Percentiles rank a stretch among this genome's conserved stretches.
Conservation (phyloP, 352 stramenopile species). For the Elongisporangium prolatum region DNA sequence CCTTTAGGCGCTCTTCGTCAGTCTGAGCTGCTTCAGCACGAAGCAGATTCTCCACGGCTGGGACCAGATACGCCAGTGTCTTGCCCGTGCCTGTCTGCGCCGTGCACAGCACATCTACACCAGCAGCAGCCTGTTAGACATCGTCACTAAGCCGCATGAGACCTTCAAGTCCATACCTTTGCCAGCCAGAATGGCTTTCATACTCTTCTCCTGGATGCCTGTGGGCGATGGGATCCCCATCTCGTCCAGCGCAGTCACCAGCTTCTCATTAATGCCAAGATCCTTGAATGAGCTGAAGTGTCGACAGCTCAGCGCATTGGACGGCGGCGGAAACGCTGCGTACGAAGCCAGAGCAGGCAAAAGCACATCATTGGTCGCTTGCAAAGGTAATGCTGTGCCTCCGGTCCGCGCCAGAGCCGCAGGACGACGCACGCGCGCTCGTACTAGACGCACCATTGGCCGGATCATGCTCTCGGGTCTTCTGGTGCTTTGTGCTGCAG, state of each 20-base stretch:
- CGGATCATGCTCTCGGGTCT: background rate
- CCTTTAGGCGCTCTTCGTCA: conserved; percentile 13
- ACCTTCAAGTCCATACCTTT: conserved; percentile 12
- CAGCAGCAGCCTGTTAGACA: background rate
- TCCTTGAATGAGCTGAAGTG: conserved; percentile 24
- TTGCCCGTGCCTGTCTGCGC: conserved; percentile 68
- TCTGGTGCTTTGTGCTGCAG: background rate
- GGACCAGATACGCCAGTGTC: conserved; percentile 61
- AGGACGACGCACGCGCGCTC: background rate
- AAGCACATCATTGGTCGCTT: background rate
- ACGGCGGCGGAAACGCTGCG: background rate
- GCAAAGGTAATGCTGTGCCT: background rate
- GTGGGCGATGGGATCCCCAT: conserved; percentile 45
- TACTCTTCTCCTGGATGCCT: conserved; percentile 51
- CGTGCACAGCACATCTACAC: conserved; percentile 45
- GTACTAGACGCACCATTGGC: background rate
- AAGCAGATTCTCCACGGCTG: conserved; percentile 45
- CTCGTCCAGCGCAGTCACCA: conserved; percentile 37
- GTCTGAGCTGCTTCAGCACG: conserved; percentile 23
- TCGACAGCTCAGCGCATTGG: background rate
- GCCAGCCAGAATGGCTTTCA: conserved; percentile 34
- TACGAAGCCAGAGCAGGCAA: background rate
- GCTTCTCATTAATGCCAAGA: conserved; percentile 31
- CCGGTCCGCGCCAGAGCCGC: background rate
- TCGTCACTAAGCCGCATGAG: background rate